Percentiles rank a stretch among this genome's conserved stretches.
These are phyloP conservation scores for Adiantum capillusveneris DNA, from an alignment of 75 land plant genomes.

Conservation along the genomic window DNA sequence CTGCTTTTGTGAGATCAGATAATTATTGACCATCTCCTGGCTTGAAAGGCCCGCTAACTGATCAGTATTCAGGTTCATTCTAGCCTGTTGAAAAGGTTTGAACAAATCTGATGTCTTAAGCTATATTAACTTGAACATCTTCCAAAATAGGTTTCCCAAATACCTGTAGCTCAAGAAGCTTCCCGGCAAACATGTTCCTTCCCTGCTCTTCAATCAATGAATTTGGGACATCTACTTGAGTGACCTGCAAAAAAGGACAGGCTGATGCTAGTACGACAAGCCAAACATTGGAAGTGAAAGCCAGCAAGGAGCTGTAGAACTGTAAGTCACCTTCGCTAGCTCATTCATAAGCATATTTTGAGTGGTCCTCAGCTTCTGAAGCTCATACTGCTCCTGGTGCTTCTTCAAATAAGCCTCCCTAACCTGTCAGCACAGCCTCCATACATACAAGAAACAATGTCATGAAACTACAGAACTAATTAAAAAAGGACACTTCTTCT, in stretches of 20 bases:
- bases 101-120: too few relatives aligned
- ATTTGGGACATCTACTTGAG: slow-evolving; percentile 74
- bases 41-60: slow-evolving; percentile 74
- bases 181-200: slow-evolving; percentile 80
- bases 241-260: slow-evolving; percentile 39
- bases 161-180: slow-evolving; percentile 85
- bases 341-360: slow-evolving; percentile 73
- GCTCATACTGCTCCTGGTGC: slow-evolving; percentile 51
- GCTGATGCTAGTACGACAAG: too few relatives aligned
- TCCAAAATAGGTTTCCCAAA: too few relatives aligned
- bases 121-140: too few relatives aligned
- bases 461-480: slow-evolving; percentile 2
- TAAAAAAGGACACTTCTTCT: too few relatives aligned
- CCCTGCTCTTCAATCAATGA: slow-evolving; percentile 96
- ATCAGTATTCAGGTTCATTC: slow-evolving; percentile 51
- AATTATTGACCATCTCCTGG: slow-evolving; percentile 69
- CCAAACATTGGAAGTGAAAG: too few relatives aligned
- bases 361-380: slow-evolving; percentile 60
- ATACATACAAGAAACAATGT: not conserved
- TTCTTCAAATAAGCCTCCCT: slow-evolving; percentile 51
- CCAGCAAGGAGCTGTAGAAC: too few relatives aligned
- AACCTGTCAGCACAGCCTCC: slow-evolving; percentile 37
- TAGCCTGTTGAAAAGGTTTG: slow-evolving; percentile 55
- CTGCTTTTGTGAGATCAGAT: slow-evolving; percentile 51
- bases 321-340: slow-evolving; percentile 51